These are phyloP conservation scores for Paecilomyces sp. DNA, from an alignment of 2,329 filamentous ascomycete species.

Conservation along the genomic window DNA sequence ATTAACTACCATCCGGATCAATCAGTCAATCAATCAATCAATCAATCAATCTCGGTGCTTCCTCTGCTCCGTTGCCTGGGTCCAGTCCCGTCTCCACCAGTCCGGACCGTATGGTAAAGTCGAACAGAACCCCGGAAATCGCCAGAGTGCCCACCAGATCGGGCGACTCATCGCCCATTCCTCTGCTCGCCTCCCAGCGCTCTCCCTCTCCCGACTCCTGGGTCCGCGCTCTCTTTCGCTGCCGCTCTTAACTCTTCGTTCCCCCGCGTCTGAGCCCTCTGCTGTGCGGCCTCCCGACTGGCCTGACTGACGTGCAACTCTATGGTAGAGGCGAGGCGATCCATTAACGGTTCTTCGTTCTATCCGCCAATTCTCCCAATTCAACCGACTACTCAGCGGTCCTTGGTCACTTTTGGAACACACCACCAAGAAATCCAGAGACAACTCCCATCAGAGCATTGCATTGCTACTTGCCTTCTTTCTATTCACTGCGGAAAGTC, in stretches of 20 bases:
- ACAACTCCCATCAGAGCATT: too few species aligned
- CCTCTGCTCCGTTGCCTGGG: neutral
- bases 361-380: neutral
- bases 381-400: too few species aligned
- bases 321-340: neutral
- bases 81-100: neutral
- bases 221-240: neutral
- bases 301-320: neutral
- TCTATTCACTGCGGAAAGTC: neutral
- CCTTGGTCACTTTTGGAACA: too few species aligned
- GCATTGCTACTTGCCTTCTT: neutral
- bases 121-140: constrained; percentile 1
- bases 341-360: neutral
- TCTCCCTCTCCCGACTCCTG: neutral
- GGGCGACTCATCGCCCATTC: neutral
- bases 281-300: neutral
- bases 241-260: neutral
- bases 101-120: constrained; percentile 1
- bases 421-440: too few species aligned
- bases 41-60: too few species aligned
- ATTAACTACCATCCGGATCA: too few species aligned
- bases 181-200: neutral
- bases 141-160: neutral
- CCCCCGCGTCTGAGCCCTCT: neutral
- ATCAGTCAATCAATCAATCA: neutral